phyloP scores from a whole-genome alignment of 257 asterid genomes.

The Solanum chilense region DNA sequence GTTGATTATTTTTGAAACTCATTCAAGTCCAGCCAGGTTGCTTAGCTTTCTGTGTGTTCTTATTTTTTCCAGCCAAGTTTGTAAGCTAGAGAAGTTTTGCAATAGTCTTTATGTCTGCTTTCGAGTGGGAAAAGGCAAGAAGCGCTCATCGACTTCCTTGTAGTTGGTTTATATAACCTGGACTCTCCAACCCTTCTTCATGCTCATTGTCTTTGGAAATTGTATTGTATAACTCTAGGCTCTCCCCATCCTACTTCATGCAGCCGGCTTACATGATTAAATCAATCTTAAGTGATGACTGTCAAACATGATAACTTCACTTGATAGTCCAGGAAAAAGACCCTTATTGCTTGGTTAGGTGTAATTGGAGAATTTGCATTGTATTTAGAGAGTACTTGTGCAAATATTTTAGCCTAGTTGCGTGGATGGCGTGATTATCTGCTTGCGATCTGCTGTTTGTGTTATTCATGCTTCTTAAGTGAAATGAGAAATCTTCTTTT shows the following conservation, averaged over 20 bases:
- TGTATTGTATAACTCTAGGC: background rate
- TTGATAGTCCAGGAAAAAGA: background rate
- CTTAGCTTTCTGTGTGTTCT: background rate
- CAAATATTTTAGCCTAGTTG: background rate
- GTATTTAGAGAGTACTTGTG: background rate
- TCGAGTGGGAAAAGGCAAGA: background rate
- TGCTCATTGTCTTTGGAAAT: background rate
- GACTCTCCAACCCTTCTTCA: background rate
- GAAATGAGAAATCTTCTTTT: background rate
- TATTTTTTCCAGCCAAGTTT: background rate
- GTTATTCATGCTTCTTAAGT: background rate
- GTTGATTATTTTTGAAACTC: background rate
- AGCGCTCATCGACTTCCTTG: background rate
- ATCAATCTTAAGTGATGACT: background rate
- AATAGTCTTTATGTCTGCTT: background rate
- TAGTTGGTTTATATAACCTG: background rate
- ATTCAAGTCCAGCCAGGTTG: background rate
- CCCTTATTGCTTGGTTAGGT: background rate
- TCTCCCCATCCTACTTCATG: background rate
- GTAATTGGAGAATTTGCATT: background rate
- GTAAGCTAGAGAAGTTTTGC: background rate
- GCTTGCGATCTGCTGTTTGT: background rate
- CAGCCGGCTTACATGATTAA: background rate
- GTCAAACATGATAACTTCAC: background rate
- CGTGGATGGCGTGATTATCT: background rate